These are phyloP conservation scores for Vitis vinifera DNA, from an alignment of 164 flowering plant genomes.

Conservation along the genomic window ASM3070453v1 NC_081809.1:486001-486500, in stretches of 20 bases:
- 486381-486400: too few species aligned
- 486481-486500: too few species aligned
- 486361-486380: not conserved
- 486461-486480: too few species aligned
- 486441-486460: too few species aligned
- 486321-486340: not conserved
- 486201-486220: slow-evolving; percentile 91
- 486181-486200: slow-evolving; percentile 80
- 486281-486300: slow-evolving; percentile 93
- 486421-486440: too few species aligned
- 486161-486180: not conserved
- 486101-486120: too few species aligned
- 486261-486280: slow-evolving; percentile 93
- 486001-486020: not conserved
- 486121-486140: too few species aligned
- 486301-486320: slow-evolving; percentile 2
- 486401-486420: too few species aligned
- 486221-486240: slow-evolving; percentile 72
- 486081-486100: too few species aligned
- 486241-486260: slow-evolving; percentile 98
- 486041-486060: too few species aligned
- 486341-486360: not conserved
- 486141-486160: too few species aligned
- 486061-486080: too few species aligned
- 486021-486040: not conserved